Evolutionary conservation across 179 eudicot genomes (phyloP).

Genomic region (Beta corolliflora): DNA sequence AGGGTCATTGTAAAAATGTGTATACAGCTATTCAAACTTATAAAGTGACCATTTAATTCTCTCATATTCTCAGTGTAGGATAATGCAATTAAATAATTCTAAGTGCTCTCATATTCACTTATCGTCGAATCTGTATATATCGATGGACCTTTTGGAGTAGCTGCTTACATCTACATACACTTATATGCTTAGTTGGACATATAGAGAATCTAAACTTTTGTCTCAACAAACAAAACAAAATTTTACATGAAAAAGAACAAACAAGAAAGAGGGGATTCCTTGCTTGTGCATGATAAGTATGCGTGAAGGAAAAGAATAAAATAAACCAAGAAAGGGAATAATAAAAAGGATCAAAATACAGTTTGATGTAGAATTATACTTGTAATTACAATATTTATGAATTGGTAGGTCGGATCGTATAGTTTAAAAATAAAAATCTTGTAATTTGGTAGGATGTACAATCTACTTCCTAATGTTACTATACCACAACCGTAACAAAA

Average conservation of each 20-base stretch:
- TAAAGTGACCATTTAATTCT: too few relatives aligned
- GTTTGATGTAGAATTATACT: slow-evolving; percentile 10
- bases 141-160: too few relatives aligned
- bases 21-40: too few relatives aligned
- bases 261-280: slow-evolving; percentile 12
- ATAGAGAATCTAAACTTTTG: background rate
- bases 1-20: too few relatives aligned
- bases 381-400: background rate
- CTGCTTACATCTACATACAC: too few relatives aligned
- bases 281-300: slow-evolving; percentile 26
- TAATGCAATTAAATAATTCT: too few relatives aligned
- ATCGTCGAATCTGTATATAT: too few relatives aligned
- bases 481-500: slow-evolving; percentile 12
- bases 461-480: slow-evolving; percentile 5
- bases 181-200: background rate
- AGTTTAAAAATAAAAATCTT: background rate
- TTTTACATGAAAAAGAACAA: background rate
- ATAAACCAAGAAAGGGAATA: background rate
- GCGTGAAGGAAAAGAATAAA: slow-evolving; percentile 23
- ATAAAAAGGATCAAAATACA: background rate
- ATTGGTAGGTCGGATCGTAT: slow-evolving; percentile 8
- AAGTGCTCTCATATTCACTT: too few relatives aligned
- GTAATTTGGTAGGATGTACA: slow-evolving; percentile 8
- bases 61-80: too few relatives aligned
- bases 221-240: background rate